Evolutionary conservation across 108 stramenopile genomes (phyloP).

Genomic region (Cyclotella choctawhatcheeana): DNA sequence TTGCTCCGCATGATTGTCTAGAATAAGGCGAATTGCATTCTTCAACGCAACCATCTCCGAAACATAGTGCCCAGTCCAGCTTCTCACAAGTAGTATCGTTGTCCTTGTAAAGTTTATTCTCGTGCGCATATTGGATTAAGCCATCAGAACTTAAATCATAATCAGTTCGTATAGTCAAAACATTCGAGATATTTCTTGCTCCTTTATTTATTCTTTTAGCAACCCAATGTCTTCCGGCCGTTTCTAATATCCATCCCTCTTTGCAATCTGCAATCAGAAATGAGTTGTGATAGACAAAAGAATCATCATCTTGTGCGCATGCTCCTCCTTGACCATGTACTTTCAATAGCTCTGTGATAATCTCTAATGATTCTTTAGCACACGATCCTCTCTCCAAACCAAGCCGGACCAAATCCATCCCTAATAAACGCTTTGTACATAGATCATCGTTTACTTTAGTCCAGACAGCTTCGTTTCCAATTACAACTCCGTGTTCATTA

Average conservation of each 20-base stretch:
- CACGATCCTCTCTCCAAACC: constrained; percentile 57
- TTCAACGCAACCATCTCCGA: constrained; percentile 2
- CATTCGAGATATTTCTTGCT: constrained; percentile 63
- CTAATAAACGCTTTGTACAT: constrained; percentile 37
- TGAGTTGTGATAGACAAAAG: constrained; percentile 65
- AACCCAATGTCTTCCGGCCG: constrained; percentile 66
- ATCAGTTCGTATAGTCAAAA: constrained; percentile 34
- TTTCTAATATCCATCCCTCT: constrained; percentile 66
- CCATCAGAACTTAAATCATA: constrained; percentile 3
- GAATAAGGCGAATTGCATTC: constrained; percentile 1
- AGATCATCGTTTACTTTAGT: constrained; percentile 26
- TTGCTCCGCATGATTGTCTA: background rate
- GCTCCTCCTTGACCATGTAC: constrained; percentile 68
- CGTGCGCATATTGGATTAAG: background rate
- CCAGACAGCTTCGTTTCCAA: constrained; percentile 66
- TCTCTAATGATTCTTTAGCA: constrained; percentile 43
- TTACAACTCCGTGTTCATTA: constrained; percentile 63
- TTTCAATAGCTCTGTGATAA: constrained; percentile 56
- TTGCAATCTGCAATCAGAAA: constrained; percentile 60
- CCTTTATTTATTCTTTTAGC: constrained; percentile 46
- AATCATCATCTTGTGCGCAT: constrained; percentile 59
- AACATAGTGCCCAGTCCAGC: constrained; percentile 1
- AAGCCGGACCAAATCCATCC: constrained; percentile 68
- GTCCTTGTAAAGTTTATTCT: background rate
- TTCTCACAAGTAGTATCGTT: background rate